Evolutionary conservation across 139 green algal genomes (phyloP), one percentile per base, ranked within the genome.

Genomic region (Micractinium conductrix): DNA sequence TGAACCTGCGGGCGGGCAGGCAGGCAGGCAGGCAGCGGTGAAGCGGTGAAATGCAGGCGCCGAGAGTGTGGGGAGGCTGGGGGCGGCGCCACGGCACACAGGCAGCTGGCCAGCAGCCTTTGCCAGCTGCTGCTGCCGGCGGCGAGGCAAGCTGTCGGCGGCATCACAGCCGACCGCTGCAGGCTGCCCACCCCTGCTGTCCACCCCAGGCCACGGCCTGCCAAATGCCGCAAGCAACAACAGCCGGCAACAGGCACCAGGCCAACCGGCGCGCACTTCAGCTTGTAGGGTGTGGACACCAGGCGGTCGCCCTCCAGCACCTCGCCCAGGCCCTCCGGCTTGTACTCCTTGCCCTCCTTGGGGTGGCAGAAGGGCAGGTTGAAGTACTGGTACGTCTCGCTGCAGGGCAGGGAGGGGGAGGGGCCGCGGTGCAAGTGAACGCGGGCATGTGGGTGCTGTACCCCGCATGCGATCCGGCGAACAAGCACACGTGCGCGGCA

Each of bases 381-480:
- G 88, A 98, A 99, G 84, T 98, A 99, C 89, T 98, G 93, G 87
- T 99, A 99, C 12, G 96, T 98, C 85, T 98, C 96, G 78, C 93
- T 96, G 91, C 84, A 38, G 44, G 37, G 55, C 19, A 26, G 12
- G 37, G 1, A 22, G 38, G 37, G 38, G 28, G 55, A 26, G 30
- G 38, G n/a, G 26, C 53, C 26, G 53, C 53, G 10, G 8, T 62
- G 53, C 53, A 62, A 16, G 53, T 21, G 53, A 21, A n/a, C n/a
- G n/a, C n/a, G n/a, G 5, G 53, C 53, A 62, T 9, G 53, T 14
- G 53, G 16, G 16, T 58, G 12, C 48, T 58, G 53, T 21, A 62
- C 53, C 19, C 53, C 26, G 53, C 53, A 62, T n/a, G n/a, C n/a
- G n/a, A n/a, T n/a, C n/a, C n/a, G n/a, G n/a, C n/a, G n/a, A n/a